A percentile compares a stretch with the other conserved stretches of the same genome.
Evolutionary conservation across 352 stramenopile species (phyloP).

Genomic region (Phytophthora rubi): DNA sequence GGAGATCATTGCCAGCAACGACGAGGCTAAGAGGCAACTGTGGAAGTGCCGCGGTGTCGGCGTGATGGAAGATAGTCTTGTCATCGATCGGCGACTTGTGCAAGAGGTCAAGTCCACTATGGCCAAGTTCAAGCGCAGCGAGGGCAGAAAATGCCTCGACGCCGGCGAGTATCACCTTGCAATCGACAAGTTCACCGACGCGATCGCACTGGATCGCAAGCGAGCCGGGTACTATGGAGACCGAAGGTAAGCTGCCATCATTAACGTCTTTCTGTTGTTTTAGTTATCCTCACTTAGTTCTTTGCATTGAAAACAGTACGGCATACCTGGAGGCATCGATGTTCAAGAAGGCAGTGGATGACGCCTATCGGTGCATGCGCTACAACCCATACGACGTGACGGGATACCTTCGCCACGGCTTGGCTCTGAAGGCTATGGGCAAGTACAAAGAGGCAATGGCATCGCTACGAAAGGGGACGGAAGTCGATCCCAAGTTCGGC

Average conservation of each 20-base stretch:
- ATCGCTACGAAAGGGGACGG: slow-evolving; percentile 66
- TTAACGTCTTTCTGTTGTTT: neutral
- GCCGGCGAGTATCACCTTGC: slow-evolving; percentile 87
- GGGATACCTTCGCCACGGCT: slow-evolving; percentile 93
- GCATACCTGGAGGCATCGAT: slow-evolving; percentile 69
- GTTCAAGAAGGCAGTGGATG: slow-evolving; percentile 89
- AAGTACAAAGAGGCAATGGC: slow-evolving; percentile 77
- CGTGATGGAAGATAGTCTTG: slow-evolving; percentile 47
- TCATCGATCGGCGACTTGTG: slow-evolving; percentile 55
- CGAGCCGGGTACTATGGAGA: slow-evolving; percentile 94
- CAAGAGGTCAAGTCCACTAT: slow-evolving; percentile 72
- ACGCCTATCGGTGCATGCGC: slow-evolving; percentile 89
- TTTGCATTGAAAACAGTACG: slow-evolving; percentile 44
- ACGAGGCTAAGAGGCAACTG: slow-evolving; percentile 49
- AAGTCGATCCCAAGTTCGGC: slow-evolving; percentile 76
- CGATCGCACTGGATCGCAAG: slow-evolving; percentile 88
- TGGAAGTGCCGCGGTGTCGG: slow-evolving; percentile 49
- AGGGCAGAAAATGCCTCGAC: slow-evolving; percentile 94
- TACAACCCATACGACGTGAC: slow-evolving; percentile 94
- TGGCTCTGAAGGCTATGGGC: slow-evolving; percentile 88
- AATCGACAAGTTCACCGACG: slow-evolving; percentile 94
- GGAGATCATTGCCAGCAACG: slow-evolving; percentile 49
- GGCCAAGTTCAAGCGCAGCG: slow-evolving; percentile 70
- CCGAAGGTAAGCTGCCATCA: slow-evolving; percentile 55
- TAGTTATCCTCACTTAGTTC: slow-evolving; percentile 3